Base-by-base conservation (phyloP, 2,329 filamentous ascomycete species). In the Diatrype stigma region DNA sequence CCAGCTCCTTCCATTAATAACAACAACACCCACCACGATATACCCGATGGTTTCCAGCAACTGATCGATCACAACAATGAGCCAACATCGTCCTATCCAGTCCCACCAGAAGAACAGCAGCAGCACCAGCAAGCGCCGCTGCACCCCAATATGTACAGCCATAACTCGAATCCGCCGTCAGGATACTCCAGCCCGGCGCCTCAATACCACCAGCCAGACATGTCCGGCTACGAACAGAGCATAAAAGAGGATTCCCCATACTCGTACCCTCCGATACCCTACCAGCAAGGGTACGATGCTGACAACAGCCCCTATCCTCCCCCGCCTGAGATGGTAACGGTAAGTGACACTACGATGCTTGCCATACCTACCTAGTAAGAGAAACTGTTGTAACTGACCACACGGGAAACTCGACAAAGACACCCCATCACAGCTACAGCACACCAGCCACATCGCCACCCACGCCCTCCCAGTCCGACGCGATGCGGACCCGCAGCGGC, bases 361-460 rank as follows among this genome's bases (percentile, higher is more conserved):
- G n/a, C n/a, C n/a, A n/a, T n/a, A 14, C 47, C 46, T 45, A 28
- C 26, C 26, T 30, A 37, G 22, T 28, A 40, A 11, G 23, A 30
- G 14, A 19, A 21, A 45, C n/a, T 3, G 3, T 14, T 8, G 19
- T 26, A 47, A 47, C 28, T 37, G 44, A 42, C 40, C 32, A 22
- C 32, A 22, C 17, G n/a, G 16, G 2, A 42, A 54, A 51, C 50
- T 47, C 46, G 50, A 17, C 6, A 7, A 46, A 64, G 63, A 63
- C 55, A 12, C 56, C 62, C 10, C 61, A 62, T 45, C 67, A 73
- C 55, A 68, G 70, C 34, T 79, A 79, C 60, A 73, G 67, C 60
- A 81, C 78, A 6, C 77, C 78, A 0, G 76, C 76, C 26, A 76
- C 73, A 48, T 81, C 79, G 30, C 77, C 80, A 2, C 72, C 73